Percentiles rank a stretch among this genome's conserved stretches.
Evolutionary conservation across 148 eudicot species (phyloP).

Genomic region (Rhododendron griersonianum): DNA sequence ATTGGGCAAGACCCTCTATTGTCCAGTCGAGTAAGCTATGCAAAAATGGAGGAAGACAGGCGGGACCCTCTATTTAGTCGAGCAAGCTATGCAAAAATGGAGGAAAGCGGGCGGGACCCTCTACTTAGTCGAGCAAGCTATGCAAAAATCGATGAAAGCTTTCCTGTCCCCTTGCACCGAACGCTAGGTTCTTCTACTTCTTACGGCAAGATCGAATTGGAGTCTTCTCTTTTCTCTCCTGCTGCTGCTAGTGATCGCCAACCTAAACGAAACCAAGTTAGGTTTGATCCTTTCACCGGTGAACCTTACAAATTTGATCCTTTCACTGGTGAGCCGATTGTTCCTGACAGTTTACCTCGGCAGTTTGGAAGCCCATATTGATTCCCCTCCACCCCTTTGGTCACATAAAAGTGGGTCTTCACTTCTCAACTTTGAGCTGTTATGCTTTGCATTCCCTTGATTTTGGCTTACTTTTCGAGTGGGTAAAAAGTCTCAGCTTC

Average conservation of each 20-base stretch:
- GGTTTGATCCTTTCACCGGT: conserved; percentile 74
- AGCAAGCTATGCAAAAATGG: not conserved
- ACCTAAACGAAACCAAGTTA: conserved; percentile 38
- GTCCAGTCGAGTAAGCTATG: not conserved
- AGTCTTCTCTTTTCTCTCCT: conserved; percentile 13
- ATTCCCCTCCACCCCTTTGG: not conserved
- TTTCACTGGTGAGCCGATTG: conserved; percentile 79
- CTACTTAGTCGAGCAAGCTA: not conserved
- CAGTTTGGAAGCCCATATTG: conserved; percentile 25
- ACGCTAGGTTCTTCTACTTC: conserved; percentile 17
- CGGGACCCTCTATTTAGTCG: not conserved
- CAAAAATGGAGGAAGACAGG: not conserved
- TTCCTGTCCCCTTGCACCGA: conserved; percentile 14
- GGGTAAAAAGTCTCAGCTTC: not conserved
- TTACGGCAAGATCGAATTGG: conserved; percentile 19
- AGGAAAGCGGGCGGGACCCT: not conserved
- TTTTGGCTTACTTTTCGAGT: not conserved
- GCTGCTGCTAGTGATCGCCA: conserved; percentile 23
- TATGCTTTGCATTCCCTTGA: not conserved
- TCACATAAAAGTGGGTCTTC: not conserved
- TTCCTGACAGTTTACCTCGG: conserved; percentile 28
- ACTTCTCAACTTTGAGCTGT: not conserved
- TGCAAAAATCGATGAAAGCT: not conserved
- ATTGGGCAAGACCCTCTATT: not conserved
- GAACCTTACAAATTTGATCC: conserved; percentile 81